Base-by-base conservation (phyloP, 2,329 filamentous ascomycete species). In the Fusarium sp. region DNA sequence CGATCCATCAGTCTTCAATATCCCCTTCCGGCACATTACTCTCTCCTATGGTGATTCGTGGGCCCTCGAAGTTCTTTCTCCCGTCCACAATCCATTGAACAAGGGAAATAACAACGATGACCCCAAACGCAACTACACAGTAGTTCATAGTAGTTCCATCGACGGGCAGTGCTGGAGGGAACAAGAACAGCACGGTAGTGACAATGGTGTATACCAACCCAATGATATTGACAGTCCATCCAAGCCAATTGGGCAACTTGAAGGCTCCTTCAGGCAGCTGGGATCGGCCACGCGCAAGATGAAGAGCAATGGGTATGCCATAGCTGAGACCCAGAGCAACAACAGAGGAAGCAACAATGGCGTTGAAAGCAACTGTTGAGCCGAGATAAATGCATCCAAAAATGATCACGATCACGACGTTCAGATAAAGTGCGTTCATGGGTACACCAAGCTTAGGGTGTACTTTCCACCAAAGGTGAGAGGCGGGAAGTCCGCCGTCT, bases 261-360 rank as follows among this genome's bases (percentile, higher is more conserved):
- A 81, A 83, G 0, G 75, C 74, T 9, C 78, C 58, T 6, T 86
- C 83, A 0, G 91, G 91, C 8, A 93, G 80, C 80, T 88, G 88
- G 34, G 82, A 86, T 6, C 91, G 85, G 15, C 91, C 88, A 6
- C 88, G 87, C 6, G 91, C 76, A 56, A 88, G 86, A 72, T 93
- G 92, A 69, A 94, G 88, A 1, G 86, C 83, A 46, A 93, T 87
- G 0, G 92, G 92, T 39, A 95, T 92, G 7, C 87, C 92, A 71
- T 95, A 95, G 4, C 90, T 91, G 7, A 94, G 80, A 8, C 90
- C 88, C 0, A 95, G 84, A 2, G 91, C 87, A 9, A 94, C 91
- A 1, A 94, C 91, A 0, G 90, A 91, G 0, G 91, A 87, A 0
- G 90, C 88, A 2, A 91, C 85, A 70, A 93, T 91, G 15, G 91